These are phyloP conservation scores for Pleurotus tuoliensis DNA, from an alignment of 768 basidiomycete species.

Conservation along the genomic window DNA sequence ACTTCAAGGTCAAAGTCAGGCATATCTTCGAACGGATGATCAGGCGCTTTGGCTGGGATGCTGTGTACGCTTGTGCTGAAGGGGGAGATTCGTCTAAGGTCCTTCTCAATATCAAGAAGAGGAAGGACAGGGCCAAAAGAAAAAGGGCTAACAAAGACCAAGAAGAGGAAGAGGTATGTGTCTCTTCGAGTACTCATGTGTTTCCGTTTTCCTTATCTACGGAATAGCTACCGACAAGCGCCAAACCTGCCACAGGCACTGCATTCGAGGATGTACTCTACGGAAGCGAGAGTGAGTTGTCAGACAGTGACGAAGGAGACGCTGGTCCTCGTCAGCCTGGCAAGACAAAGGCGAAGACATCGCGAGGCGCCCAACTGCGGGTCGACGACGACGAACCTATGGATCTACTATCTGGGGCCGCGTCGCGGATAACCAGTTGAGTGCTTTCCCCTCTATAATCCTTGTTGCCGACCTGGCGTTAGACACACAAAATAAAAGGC, in stretches of 20 bases:
- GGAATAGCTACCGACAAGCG: constrained; percentile 32
- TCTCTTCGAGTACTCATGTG: neutral
- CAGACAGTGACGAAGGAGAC: constrained; percentile 64
- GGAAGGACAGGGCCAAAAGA: constrained; percentile 89
- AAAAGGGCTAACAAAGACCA: constrained; percentile 66
- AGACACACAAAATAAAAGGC: constrained; percentile 46
- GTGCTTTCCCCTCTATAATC: constrained; percentile 20
- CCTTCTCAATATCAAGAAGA: constrained; percentile 89
- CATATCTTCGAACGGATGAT: constrained; percentile 97
- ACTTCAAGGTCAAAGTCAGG: constrained; percentile 95
- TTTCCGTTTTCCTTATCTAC: constrained; percentile 9
- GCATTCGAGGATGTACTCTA: constrained; percentile 98
- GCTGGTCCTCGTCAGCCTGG: constrained; percentile 18
- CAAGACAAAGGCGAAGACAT: constrained; percentile 28
- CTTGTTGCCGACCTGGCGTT: constrained; percentile 3
- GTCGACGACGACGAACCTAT: constrained; percentile 92
- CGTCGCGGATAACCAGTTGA: constrained; percentile 63
- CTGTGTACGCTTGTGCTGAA: constrained; percentile 67
- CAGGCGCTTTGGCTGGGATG: constrained; percentile 84
- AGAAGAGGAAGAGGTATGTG: constrained; percentile 44
- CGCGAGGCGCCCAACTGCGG: constrained; percentile 60
- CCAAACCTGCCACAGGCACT: constrained; percentile 63
- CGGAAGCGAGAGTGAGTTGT: constrained; percentile 90
- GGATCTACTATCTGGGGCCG: constrained; percentile 85
- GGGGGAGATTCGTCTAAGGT: constrained; percentile 87